These are phyloP conservation scores for Clavaria fumosa DNA, from an alignment of 768 basidiomycete genomes.

Conservation along the genomic window DNA sequence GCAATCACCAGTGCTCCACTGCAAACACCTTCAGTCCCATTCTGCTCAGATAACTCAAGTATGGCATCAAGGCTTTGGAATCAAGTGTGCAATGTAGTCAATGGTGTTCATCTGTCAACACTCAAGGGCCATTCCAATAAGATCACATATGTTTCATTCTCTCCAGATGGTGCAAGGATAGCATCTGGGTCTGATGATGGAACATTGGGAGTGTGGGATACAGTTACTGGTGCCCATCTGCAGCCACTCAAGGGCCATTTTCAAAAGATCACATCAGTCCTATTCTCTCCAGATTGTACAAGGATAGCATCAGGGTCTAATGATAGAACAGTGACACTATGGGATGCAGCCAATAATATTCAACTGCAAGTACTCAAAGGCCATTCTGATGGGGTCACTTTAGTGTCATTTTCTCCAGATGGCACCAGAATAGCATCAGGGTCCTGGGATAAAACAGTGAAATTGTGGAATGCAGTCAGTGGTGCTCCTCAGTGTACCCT, in stretches of 20 bases:
- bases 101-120: no score
- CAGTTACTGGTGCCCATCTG: neutral
- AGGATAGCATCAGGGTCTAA: neutral
- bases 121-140: slow-evolving; percentile 4
- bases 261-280: neutral
- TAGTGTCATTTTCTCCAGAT: neutral
- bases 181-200: slow-evolving; percentile 3
- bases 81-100: no score
- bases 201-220: slow-evolving; percentile 1
- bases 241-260: neutral
- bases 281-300: slow-evolving; percentile 1
- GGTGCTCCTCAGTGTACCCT: neutral
- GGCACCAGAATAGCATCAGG: neutral
- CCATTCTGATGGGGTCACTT: neutral
- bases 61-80: no score
- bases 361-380: neutral
- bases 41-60: no score
- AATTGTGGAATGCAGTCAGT: neutral
- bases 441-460: neutral
- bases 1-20: no score
- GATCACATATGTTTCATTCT: neutral
- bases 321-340: neutral
- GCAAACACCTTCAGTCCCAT: no score
- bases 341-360: neutral
- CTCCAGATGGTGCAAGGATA: slow-evolving; percentile 1